These are phyloP conservation scores for Quercus phellos DNA, from an alignment of 331 rosid genomes.

Conservation along the genomic window DNA sequence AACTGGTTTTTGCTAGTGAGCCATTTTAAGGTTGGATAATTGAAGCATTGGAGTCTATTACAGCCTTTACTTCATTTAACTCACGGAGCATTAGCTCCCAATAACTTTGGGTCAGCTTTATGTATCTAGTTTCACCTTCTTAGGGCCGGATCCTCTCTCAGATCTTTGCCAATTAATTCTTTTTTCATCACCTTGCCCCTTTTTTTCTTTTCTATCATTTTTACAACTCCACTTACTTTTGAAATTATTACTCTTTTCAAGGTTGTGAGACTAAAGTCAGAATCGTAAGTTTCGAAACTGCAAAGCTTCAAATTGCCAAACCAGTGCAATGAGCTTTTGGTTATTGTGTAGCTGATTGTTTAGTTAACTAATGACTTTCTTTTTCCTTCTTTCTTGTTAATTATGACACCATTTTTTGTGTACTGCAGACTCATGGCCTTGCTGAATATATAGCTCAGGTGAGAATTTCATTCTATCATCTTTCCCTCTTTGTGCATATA, in stretches of 20 bases:
- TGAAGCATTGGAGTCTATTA: neutral
- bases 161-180: too few relatives aligned
- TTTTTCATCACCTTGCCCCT: neutral
- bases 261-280: conserved; percentile 10
- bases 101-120: conserved; percentile 9
- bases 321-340: conserved; percentile 10
- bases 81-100: neutral
- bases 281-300: neutral
- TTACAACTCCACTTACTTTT: neutral
- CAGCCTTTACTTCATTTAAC: too few relatives aligned
- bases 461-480: conserved; percentile 30
- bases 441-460: conserved; percentile 99
- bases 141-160: too few relatives aligned
- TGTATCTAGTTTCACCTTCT: conserved; percentile 6
- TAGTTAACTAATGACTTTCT: neutral
- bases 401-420: conserved; percentile 27
- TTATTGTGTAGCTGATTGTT: neutral
- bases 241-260: neutral
- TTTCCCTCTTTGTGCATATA: neutral
- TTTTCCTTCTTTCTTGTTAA: neutral
- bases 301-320: conserved; percentile 3
- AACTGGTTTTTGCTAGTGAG: neutral
- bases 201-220: neutral
- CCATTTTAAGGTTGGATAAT: conserved; percentile 8
- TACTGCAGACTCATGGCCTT: conserved; percentile 79